These are phyloP conservation scores for Triticum turgidum DNA, from an alignment of 176 grass and related monocot species.

Conservation along the genomic window DNA sequence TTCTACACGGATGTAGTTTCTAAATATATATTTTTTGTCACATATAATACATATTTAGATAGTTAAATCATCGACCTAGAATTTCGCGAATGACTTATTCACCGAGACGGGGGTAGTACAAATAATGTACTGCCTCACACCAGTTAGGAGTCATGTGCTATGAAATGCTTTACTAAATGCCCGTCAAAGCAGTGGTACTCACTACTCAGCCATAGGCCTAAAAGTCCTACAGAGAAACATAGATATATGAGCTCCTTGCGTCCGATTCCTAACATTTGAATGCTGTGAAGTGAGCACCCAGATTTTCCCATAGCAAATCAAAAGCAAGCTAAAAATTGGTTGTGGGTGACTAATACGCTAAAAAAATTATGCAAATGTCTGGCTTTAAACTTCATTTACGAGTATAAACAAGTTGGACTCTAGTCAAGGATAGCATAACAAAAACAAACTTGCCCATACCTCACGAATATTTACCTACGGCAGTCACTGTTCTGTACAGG, in stretches of 20 bases:
- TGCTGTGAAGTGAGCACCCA: background rate
- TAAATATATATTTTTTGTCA: too few relatives aligned
- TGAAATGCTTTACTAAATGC: conserved; percentile 28
- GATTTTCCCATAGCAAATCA: conserved; percentile 8
- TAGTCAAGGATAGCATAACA: background rate
- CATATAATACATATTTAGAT: too few relatives aligned
- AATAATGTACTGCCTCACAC: conserved; percentile 12
- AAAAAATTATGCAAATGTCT: background rate
- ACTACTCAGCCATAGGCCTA: conserved; percentile 18
- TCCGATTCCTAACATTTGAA: conserved; percentile 9
- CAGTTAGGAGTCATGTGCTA: conserved; percentile 9
- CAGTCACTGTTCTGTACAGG: conserved; percentile 43
- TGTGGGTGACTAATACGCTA: background rate
- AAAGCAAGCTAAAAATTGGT: conserved; percentile 7
- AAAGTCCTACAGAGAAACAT: background rate
- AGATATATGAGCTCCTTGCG: background rate
- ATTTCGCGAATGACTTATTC: too few relatives aligned
- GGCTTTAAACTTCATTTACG: background rate
- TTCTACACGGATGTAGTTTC: too few relatives aligned
- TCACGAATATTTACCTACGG: conserved; percentile 46
- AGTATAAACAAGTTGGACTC: background rate
- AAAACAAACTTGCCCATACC: conserved; percentile 9
- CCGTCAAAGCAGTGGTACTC: conserved; percentile 12
- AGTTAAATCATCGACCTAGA: too few relatives aligned
- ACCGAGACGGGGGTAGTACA: background rate